These are phyloP conservation scores for Lentinula boryana DNA, from an alignment of 768 basidiomycete species.

Conservation along the genomic window DNA sequence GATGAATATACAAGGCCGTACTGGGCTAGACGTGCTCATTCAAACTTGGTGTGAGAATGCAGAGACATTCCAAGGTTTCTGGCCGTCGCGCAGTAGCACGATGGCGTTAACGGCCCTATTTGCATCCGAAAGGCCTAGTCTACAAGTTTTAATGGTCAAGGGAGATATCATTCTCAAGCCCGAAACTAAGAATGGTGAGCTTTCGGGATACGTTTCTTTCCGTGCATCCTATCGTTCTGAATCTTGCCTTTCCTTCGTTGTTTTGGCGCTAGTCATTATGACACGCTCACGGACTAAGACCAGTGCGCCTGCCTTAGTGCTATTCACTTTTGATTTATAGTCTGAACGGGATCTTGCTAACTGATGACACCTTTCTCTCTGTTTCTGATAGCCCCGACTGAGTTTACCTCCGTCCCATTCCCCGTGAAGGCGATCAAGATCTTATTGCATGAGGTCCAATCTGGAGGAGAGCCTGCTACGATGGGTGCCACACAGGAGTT, in stretches of 20 bases:
- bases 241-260: conserved; percentile 15
- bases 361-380: conserved; percentile 18
- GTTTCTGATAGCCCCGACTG: conserved; percentile 61
- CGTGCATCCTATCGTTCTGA: conserved; percentile 7
- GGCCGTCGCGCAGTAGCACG: conserved; percentile 83
- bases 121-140: conserved; percentile 52
- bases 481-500: conserved; percentile 48
- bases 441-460: conserved; percentile 76
- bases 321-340: conserved; percentile 6
- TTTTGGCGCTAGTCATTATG: conserved; percentile 74
- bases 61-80: conserved; percentile 92
- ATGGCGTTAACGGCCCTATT: conserved; percentile 78
- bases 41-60: conserved; percentile 93
- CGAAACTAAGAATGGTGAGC: conserved; percentile 76
- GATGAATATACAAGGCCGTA: conserved; percentile 50
- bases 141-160: conserved; percentile 73
- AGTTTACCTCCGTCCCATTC: conserved; percentile 84
- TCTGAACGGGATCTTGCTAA: conserved; percentile 45
- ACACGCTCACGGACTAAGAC: conserved; percentile 86
- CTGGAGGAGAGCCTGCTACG: conserved; percentile 67
- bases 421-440: conserved; percentile 90
- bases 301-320: conserved; percentile 45
- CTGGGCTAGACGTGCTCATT: conserved; percentile 82
- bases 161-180: conserved; percentile 87
- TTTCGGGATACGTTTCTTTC: conserved; percentile 4